Percentiles rank a stretch among this genome's conserved stretches.
Conservation (phyloP, 2,329 filamentous ascomycete genomes). For the Colletotrichum incanum region DNA sequence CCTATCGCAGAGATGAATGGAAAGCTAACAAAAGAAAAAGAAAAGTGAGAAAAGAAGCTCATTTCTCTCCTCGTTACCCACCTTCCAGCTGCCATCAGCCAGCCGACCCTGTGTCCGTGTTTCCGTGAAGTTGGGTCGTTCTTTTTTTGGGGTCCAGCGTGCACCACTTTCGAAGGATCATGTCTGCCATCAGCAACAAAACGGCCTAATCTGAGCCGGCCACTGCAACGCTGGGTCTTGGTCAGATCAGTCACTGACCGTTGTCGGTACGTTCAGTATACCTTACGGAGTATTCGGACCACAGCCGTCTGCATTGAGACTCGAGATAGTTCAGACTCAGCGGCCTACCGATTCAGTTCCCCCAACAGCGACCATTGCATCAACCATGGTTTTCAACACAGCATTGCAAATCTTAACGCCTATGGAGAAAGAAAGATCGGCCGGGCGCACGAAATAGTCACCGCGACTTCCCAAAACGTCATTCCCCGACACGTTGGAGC, state of each 20-base stretch:
- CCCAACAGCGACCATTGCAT: not conserved
- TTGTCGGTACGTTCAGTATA: constrained; percentile 4
- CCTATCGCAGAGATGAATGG: not conserved
- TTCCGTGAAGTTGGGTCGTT: not conserved
- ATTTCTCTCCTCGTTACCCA: not conserved
- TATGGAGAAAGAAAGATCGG: constrained; percentile 10
- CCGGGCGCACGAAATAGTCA: constrained; percentile 5
- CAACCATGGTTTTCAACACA: not conserved
- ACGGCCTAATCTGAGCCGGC: not conserved
- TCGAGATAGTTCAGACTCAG: constrained; percentile 4
- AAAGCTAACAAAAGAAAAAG: constrained; percentile 1
- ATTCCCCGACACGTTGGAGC: constrained; percentile 37
- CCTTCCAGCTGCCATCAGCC: not conserved
- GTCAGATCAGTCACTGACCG: constrained; percentile 10
- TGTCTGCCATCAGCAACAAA: constrained; percentile 13
- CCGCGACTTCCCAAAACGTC: constrained; percentile 22
- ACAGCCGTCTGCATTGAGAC: not conserved
- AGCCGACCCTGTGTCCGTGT: not conserved
- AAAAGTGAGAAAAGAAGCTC: too few relatives aligned
- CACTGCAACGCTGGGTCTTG: constrained; percentile 12
- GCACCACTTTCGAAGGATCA: not conserved
- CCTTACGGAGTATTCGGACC: not conserved
- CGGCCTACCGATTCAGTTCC: not conserved
- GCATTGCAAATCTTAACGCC: not conserved
- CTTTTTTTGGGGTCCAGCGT: not conserved